These are phyloP conservation scores for Quercus dentata DNA, from an alignment of 306 rosid species.

Conservation along the genomic window DNA sequence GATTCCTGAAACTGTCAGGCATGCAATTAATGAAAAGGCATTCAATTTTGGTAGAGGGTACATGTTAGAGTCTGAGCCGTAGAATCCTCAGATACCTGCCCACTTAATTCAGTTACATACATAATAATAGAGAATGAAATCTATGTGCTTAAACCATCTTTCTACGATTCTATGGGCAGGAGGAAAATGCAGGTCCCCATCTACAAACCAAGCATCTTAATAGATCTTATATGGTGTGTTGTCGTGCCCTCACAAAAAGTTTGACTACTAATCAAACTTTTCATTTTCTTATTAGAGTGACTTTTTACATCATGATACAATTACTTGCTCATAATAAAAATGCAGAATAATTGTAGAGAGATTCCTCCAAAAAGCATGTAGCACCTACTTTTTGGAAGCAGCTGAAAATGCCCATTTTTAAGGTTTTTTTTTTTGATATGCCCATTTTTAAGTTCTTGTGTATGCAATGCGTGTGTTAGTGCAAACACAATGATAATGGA, in stretches of 20 bases:
- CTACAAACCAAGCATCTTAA: not conserved
- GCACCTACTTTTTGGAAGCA: not conserved
- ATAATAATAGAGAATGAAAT: not conserved
- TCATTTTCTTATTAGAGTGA: no score
- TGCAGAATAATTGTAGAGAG: not conserved
- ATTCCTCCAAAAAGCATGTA: not conserved
- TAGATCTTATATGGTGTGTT: not conserved
- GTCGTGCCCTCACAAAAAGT: no score
- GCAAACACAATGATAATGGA: no score
- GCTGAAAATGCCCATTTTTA: not conserved
- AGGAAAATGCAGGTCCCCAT: constrained; percentile 7
- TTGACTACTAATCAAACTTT: no score
- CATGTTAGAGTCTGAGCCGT: not conserved
- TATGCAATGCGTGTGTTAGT: not conserved
- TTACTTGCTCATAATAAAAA: not conserved
- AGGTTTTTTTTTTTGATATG: not conserved
- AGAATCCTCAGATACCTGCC: not conserved
- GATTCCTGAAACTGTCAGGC: constrained; percentile 7
- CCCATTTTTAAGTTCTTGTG: not conserved
- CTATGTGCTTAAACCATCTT: not conserved
- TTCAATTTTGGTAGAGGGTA: not conserved
- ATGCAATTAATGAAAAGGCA: not conserved
- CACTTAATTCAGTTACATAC: not conserved
- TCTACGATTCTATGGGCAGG: not conserved
- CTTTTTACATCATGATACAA: no score